These are phyloP conservation scores for Pythium utonaiense DNA, from an alignment of 352 stramenopile genomes.

Conservation along the genomic window DNA sequence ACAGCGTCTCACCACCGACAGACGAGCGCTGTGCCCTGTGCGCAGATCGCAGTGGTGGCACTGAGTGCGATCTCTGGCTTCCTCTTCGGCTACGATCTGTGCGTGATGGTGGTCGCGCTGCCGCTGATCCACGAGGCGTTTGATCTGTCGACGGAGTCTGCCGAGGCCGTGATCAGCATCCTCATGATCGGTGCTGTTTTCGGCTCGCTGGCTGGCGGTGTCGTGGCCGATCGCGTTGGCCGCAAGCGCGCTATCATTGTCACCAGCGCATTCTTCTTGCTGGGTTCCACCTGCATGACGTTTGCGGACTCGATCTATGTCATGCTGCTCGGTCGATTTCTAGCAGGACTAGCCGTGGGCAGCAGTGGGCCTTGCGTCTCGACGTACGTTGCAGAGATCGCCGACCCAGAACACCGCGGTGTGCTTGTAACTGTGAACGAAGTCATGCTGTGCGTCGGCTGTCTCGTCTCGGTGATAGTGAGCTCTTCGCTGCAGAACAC, in stretches of 20 bases:
- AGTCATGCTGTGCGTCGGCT: slow-evolving; percentile 73
- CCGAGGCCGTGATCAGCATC: slow-evolving; percentile 58
- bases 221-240: slow-evolving; percentile 56
- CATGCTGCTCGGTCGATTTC: slow-evolving; percentile 61
- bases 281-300: slow-evolving; percentile 64
- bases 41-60: slow-evolving; percentile 48
- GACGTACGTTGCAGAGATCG: slow-evolving; percentile 66
- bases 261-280: slow-evolving; percentile 54
- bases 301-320: slow-evolving; percentile 42
- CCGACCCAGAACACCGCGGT: slow-evolving; percentile 47
- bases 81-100: slow-evolving; percentile 74
- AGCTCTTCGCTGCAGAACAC: slow-evolving; percentile 38
- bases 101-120: slow-evolving; percentile 70
- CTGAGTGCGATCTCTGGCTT: slow-evolving; percentile 70
- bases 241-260: slow-evolving; percentile 62
- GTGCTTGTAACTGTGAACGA: slow-evolving; percentile 62
- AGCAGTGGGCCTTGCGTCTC: slow-evolving; percentile 64
- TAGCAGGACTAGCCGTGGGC: slow-evolving; percentile 59
- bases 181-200: slow-evolving; percentile 68
- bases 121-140: slow-evolving; percentile 64
- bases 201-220: slow-evolving; percentile 49
- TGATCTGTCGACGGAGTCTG: slow-evolving; percentile 41
- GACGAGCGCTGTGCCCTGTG: slow-evolving; percentile 7
- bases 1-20: background rate
- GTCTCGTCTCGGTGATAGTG: slow-evolving; percentile 56